Percentiles rank a stretch among this genome's conserved stretches.
phyloP scores from a whole-genome alignment of 129 eudicot genomes.

The sunflower (Helianthus annuus) region DNA sequence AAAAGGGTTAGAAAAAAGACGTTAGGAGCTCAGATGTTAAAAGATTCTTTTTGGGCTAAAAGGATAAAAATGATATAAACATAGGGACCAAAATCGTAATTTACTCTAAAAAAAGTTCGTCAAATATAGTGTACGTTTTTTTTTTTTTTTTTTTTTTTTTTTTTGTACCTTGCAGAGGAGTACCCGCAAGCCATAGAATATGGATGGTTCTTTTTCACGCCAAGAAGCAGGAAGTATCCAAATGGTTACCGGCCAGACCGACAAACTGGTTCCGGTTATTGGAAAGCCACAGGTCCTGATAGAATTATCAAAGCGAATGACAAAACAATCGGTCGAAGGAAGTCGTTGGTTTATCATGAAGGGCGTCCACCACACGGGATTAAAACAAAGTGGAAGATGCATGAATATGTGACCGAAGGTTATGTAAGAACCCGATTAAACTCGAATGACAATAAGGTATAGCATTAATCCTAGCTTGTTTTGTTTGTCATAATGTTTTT shows the following conservation, averaged over 20 bases:
- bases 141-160: too few species aligned
- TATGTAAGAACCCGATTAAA: neutral
- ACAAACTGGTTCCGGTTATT: slow-evolving; percentile 27
- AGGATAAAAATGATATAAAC: too few species aligned
- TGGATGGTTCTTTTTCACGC: slow-evolving; percentile 35
- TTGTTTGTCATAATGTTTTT: too few species aligned
- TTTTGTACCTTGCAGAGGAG: neutral
- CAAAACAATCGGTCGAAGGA: slow-evolving; percentile 9
- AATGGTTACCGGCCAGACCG: slow-evolving; percentile 30
- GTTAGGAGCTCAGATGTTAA: too few species aligned
- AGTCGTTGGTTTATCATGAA: slow-evolving; percentile 19
- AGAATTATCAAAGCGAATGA: slow-evolving; percentile 9
- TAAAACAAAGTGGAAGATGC: slow-evolving; percentile 37
- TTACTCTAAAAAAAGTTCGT: too few species aligned
- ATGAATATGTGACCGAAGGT: slow-evolving; percentile 27
- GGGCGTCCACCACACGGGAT: slow-evolving; percentile 11
- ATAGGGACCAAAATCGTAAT: too few species aligned
- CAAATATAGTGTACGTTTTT: too few species aligned
- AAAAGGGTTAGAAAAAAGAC: too few species aligned
- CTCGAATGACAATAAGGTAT: slow-evolving; percentile 2
- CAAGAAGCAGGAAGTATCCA: slow-evolving; percentile 26
- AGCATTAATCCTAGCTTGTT: neutral
- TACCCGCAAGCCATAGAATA: slow-evolving; percentile 15
- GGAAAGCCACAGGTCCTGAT: slow-evolving; percentile 37
- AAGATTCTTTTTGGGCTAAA: too few species aligned